Conservation (phyloP, 1,284 basidiomycete species). For the Hymenochaete sp. region DNA sequence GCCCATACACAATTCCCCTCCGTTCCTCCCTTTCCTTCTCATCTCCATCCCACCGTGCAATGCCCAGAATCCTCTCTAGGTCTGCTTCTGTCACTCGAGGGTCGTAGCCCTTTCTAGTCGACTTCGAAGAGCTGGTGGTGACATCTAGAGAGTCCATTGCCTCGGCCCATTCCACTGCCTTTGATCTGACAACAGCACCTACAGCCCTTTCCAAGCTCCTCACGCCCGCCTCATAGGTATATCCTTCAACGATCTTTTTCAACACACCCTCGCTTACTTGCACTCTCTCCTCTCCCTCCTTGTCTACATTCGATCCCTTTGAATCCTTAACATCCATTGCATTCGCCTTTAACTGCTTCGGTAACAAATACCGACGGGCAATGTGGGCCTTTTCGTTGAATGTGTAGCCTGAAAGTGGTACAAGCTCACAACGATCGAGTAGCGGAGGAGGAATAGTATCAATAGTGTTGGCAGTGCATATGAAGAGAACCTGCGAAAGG, state of each 20-base stretch:
- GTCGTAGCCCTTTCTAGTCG: conserved; percentile 43
- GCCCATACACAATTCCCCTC: conserved; percentile 72
- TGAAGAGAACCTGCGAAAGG: conserved; percentile 80
- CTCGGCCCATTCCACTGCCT: conserved; percentile 85
- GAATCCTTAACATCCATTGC: too few relatives aligned
- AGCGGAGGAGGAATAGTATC: conserved; percentile 85
- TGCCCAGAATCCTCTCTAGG: conserved; percentile 79
- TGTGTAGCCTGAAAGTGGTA: conserved; percentile 75
- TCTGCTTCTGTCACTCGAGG: conserved; percentile 60
- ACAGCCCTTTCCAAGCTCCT: conserved; percentile 83
- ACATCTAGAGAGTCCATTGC: conserved; percentile 38
- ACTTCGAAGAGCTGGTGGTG: too few relatives aligned
- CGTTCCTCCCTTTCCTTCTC: conserved; percentile 43
- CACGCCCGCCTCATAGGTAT: conserved; percentile 90
- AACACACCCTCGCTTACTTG: conserved; percentile 61
- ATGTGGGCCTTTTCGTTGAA: conserved; percentile 89
- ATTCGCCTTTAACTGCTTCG: conserved; percentile 73
- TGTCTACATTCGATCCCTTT: too few relatives aligned
- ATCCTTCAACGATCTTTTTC: conserved; percentile 63
- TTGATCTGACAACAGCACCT: conserved; percentile 76
- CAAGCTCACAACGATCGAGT: conserved; percentile 65
- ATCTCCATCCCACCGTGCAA: conserved; percentile 74
- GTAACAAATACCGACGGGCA: conserved; percentile 74
- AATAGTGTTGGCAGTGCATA: conserved; percentile 81
- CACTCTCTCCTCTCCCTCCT: conserved; percentile 42